Evolutionary conservation across 805 yeast species (phyloP).

Genomic region (Zygotorulaspora danielsina): DNA sequence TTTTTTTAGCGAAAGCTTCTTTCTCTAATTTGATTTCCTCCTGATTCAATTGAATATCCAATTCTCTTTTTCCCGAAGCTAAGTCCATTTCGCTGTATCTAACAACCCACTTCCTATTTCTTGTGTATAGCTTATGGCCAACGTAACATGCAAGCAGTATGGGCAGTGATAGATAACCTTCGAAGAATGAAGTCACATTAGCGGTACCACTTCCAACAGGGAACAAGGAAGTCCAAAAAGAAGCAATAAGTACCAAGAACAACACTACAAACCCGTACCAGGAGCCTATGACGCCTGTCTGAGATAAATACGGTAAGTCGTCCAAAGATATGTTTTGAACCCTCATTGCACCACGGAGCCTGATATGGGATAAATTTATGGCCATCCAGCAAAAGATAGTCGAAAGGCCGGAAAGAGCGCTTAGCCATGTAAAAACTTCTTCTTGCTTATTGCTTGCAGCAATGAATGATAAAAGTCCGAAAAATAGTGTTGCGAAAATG

Average conservation of each 20-base stretch:
- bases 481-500: slow-evolving; percentile 50
- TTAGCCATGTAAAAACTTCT: slow-evolving; percentile 52
- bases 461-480: slow-evolving; percentile 56
- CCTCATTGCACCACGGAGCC: slow-evolving; percentile 54
- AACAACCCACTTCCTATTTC: slow-evolving; percentile 36
- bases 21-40: slow-evolving; percentile 49
- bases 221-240: slow-evolving; percentile 74
- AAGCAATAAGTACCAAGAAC: slow-evolving; percentile 56
- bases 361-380: slow-evolving; percentile 46
- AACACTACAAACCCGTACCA: slow-evolving; percentile 52
- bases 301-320: slow-evolving; percentile 61
- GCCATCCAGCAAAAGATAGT: slow-evolving; percentile 54
- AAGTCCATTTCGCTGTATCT: slow-evolving; percentile 51
- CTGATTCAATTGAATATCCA: slow-evolving; percentile 47
- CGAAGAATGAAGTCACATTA: slow-evolving; percentile 55
- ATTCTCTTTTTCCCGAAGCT: slow-evolving; percentile 52
- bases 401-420: slow-evolving; percentile 50
- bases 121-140: slow-evolving; percentile 54
- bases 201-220: slow-evolving; percentile 55
- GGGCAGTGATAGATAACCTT: slow-evolving; percentile 63
- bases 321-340: slow-evolving; percentile 53
- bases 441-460: slow-evolving; percentile 46
- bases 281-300: slow-evolving; percentile 61
- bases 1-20: slow-evolving; percentile 37
- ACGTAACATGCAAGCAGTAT: slow-evolving; percentile 54